These are phyloP conservation scores for Tarenaya hassleriana DNA, from an alignment of 345 rosid species.

Conservation along the genomic window DNA sequence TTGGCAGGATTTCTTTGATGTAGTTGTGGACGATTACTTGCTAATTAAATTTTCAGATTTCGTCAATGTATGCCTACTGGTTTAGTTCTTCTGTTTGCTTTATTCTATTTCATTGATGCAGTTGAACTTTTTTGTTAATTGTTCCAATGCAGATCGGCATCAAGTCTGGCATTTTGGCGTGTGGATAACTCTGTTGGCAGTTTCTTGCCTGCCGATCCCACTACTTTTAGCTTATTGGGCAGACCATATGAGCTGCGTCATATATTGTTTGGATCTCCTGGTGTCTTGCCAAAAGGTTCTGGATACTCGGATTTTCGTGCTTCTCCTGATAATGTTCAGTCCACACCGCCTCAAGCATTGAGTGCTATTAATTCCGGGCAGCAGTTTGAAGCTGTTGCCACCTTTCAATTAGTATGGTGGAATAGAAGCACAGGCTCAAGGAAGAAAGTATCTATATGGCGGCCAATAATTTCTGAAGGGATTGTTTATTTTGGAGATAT, in stretches of 20 bases:
- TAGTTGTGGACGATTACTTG: constrained; percentile 14
- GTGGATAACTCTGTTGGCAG: constrained; percentile 76
- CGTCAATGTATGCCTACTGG: constrained; percentile 12
- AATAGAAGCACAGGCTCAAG: constrained; percentile 62
- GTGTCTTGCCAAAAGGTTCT: constrained; percentile 36
- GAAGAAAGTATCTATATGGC: constrained; percentile 86
- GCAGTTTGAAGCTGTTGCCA: constrained; percentile 69
- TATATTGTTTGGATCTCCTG: constrained; percentile 49
- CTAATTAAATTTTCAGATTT: constrained; percentile 14
- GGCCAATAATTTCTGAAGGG: constrained; percentile 66
- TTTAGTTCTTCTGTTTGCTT: constrained; percentile 6
- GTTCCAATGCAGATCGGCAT: constrained; percentile 47
- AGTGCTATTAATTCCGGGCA: constrained; percentile 44
- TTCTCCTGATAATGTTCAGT: constrained; percentile 30
- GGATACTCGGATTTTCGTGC: constrained; percentile 30
- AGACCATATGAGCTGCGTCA: constrained; percentile 74
- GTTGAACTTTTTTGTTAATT: constrained; percentile 7
- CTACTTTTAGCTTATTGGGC: constrained; percentile 40
- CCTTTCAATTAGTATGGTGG: constrained; percentile 88
- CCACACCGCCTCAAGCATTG: constrained; percentile 29
- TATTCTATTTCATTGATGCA: constrained; percentile 15
- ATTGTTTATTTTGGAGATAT: constrained; percentile 93
- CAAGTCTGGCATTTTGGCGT: constrained; percentile 86
- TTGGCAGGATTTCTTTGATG: constrained; percentile 15
- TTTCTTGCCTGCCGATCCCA: constrained; percentile 75